Base-by-base conservation (phyloP, 257 asterid species). In the Primulina huaijiensis region DNA sequence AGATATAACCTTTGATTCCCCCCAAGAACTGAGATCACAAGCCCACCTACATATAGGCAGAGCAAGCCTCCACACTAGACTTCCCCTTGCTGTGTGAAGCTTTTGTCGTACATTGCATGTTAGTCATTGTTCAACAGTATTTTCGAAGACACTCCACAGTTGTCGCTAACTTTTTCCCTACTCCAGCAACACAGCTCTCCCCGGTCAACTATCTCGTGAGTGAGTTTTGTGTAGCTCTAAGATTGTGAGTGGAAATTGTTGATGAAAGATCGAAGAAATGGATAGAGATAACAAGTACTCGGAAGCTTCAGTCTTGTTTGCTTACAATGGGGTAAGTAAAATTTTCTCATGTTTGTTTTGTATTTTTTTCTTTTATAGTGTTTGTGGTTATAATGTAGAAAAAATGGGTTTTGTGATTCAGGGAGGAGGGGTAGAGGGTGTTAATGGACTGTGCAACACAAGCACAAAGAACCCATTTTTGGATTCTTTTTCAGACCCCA, bases 401-500 rank as follows among this genome's bases (percentile, higher is more conserved):
- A 70, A 33, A 38, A 20, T 2, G 35, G 60, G 50, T 5, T 72
- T 75, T 58, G 29, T 76, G 68, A 20, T 60, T 3, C 62, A 92
- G 98, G 94, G 82, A 74, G 80, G 82, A 73, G 60, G 64, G 50
- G 1, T 84, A 16, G 90, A 86, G 81, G 74, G 78, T 65, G 79
- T 21, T 53, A 70, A 46, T 76, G 81, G 78, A 53, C 33, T 78
- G 63, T 68, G 52, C 78, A 80, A 59, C 4, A 53, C 72, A 23
- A 65, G 78, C 65, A 43, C 71, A 68, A 82, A 81, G 77, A 88
- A 85, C 78, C 95, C 86, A 29, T 88, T 87, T 64, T 69, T 84
- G 68, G 92, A 87, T 61, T 68, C 84, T 23, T 82, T 84, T 66
- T 61, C 82, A 43, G 95, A 88, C 76, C 92, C 98, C 17, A 78